Base-by-base conservation (phyloP, 2,329 filamentous ascomycete species). In the Chaetothyriales sp. region DNA sequence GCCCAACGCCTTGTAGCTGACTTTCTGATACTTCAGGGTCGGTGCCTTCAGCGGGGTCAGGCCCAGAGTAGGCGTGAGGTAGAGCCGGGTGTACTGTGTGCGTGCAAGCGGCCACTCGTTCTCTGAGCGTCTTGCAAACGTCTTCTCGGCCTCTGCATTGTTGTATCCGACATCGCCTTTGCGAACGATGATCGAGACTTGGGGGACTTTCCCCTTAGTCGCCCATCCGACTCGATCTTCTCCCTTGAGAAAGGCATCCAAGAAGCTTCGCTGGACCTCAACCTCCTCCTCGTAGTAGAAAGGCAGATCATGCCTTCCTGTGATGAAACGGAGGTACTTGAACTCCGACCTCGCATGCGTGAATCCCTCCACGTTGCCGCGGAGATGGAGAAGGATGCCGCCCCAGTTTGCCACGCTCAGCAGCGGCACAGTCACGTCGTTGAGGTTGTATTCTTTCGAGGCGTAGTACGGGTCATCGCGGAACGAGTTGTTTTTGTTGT, bases 251-350 rank as follows among this genome's bases (percentile, higher is more conserved):
- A 86, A 86, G 0, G 81, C 81, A 53, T 84, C 79, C 0, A 86
- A 66, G 62, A 86, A 86, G 57, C 75, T 78, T 43, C 70, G 72
- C 60, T 86, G 82, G 0, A 86, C 57, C 54, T 82, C 77, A 0
- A 83, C 81, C 55, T 84, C 79, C 47, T 84, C 78, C 1, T 73
- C 64, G 61, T 84, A 84, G 66, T 84, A 86, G 61, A 85, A 85
- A 0, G 81, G 82, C 1, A 85, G 68, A 57, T 86, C 82, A 55
- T 86, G 82, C 0, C 82, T 72, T 1, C 83, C 82, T 0, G 77
- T 80, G 59, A 85, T 82, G 62, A 84, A 78, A 5, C 81, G 75
- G 0, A 86, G 70, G 55, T 81, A 86, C 62, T 85, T 86, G 54
- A 79, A 69, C 51, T 78, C 70, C 0, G 81, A 84, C 0, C 79